phyloP scores from a whole-genome alignment of 495 filamentous ascomycete genomes.

The Wilcoxina mikolae region DNA sequence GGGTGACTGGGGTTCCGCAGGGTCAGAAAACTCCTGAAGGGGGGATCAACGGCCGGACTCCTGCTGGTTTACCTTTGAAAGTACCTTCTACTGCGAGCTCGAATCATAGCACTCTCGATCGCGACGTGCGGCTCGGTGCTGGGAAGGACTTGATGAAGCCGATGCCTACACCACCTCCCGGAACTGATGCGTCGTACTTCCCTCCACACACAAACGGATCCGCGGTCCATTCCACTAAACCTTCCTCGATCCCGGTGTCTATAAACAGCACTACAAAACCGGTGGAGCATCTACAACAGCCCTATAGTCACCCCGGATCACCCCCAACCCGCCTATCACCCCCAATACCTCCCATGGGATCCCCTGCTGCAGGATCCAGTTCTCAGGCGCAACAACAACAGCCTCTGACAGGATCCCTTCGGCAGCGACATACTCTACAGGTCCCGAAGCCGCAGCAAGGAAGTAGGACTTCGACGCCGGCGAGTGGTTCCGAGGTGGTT shows the following conservation, averaged over 20 bases:
- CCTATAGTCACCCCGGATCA: not conserved
- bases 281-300: not conserved
- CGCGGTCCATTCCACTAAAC: not conserved
- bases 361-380: not conserved
- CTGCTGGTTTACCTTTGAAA: not conserved
- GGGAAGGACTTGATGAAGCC: not conserved
- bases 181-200: conserved; percentile 1
- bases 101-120: not conserved
- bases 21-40: not conserved
- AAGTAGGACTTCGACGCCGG: conserved; percentile 38
- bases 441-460: conserved; percentile 42
- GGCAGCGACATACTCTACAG: conserved; percentile 78
- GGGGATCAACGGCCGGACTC: not conserved
- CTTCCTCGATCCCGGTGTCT: conserved; percentile 4
- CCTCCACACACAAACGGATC: conserved; percentile 2
- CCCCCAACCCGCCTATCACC: not conserved
- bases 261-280: not conserved
- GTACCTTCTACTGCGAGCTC: not conserved
- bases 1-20: conserved; percentile 1
- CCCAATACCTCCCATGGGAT: not conserved
- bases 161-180: not conserved
- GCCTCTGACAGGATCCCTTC: conserved; percentile 13
- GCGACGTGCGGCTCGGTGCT: not conserved
- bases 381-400: conserved; percentile 15
- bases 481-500: conserved; percentile 46